These are phyloP conservation scores for Neonectria ditissima DNA, from an alignment of 2,329 filamentous ascomycete genomes.

Conservation along the genomic window DNA sequence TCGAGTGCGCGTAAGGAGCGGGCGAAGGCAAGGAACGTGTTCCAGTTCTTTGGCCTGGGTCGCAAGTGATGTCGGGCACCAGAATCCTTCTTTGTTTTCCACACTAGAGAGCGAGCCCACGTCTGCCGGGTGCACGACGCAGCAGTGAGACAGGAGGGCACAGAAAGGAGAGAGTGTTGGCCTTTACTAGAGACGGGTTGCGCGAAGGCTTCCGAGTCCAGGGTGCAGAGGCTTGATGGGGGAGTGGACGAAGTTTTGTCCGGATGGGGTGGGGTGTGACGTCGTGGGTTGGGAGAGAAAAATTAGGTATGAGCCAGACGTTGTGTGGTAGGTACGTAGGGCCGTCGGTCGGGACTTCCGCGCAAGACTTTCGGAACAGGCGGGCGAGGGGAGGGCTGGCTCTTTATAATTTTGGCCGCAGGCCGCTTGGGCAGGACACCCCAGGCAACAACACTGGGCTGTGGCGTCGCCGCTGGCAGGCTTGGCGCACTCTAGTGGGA, in stretches of 20 bases:
- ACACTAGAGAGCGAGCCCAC: slow-evolving; percentile 41
- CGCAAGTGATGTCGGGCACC: slow-evolving; percentile 46
- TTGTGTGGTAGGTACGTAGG: slow-evolving; percentile 61
- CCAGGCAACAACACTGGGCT: slow-evolving; percentile 58
- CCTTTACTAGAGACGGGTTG: slow-evolving; percentile 28
- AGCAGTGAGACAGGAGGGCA: slow-evolving; percentile 30
- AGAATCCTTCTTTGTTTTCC: slow-evolving; percentile 35
- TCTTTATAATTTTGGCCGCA: slow-evolving; percentile 68
- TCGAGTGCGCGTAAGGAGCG: slow-evolving; percentile 51
- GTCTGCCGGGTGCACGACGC: slow-evolving; percentile 28
- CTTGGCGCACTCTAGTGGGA: slow-evolving; percentile 52
- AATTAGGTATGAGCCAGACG: slow-evolving; percentile 57
- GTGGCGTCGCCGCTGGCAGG: slow-evolving; percentile 58
- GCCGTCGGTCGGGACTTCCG: slow-evolving; percentile 68
- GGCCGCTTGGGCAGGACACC: slow-evolving; percentile 53
- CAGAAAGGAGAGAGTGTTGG: slow-evolving; percentile 27
- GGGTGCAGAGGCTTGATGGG: slow-evolving; percentile 30
- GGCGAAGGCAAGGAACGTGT: slow-evolving; percentile 54
- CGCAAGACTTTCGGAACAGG: slow-evolving; percentile 62
- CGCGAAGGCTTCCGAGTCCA: slow-evolving; percentile 22
- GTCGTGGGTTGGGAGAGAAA: slow-evolving; percentile 47
- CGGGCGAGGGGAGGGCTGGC: slow-evolving; percentile 64
- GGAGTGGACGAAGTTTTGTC: slow-evolving; percentile 40
- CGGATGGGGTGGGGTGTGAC: slow-evolving; percentile 49
- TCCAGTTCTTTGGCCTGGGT: slow-evolving; percentile 55